phyloP scores from a whole-genome alignment of 1,284 basidiomycete species.

The Cutaneotrichosporon sp. region DNA sequence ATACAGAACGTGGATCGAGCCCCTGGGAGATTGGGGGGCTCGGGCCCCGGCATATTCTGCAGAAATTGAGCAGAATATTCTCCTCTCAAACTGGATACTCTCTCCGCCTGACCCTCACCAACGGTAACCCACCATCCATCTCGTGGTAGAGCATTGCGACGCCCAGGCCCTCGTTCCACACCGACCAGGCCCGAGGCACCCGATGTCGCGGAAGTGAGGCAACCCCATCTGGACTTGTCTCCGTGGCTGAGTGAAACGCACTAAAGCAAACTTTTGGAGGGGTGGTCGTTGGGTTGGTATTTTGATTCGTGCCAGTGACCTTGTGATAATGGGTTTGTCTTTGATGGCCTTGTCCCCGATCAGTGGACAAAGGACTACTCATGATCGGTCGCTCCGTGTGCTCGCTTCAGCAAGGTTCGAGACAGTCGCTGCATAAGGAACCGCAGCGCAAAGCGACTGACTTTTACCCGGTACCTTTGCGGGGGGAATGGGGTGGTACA shows the following conservation, averaged over 20 bases:
- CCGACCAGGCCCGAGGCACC: slow-evolving; percentile 1
- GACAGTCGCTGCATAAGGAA: not conserved
- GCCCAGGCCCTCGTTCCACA: not conserved
- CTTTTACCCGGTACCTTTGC: too few relatives aligned
- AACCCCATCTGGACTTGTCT: not conserved
- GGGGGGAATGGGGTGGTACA: too few relatives aligned
- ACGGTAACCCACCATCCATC: not conserved
- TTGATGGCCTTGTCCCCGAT: not conserved
- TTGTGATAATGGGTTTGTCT: not conserved
- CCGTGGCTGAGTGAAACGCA: not conserved
- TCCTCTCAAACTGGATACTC: too few relatives aligned
- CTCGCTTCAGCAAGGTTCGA: not conserved
- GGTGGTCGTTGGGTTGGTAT: not conserved
- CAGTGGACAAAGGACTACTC: too few relatives aligned
- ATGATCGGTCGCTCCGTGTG: not conserved
- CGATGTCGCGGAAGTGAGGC: not conserved
- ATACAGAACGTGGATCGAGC: too few relatives aligned
- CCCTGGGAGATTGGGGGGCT: too few relatives aligned
- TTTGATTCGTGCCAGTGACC: not conserved
- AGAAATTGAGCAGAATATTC: too few relatives aligned
- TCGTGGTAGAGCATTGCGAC: not conserved
- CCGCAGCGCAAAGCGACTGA: too few relatives aligned
- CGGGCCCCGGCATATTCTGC: too few relatives aligned
- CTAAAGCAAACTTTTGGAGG: not conserved
- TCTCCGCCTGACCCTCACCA: too few relatives aligned